Evolutionary conservation across 2,329 filamentous ascomycete genomes (phyloP), one percentile per base, ranked within the genome.

Genomic region (Fusarium cyanostomum): DNA sequence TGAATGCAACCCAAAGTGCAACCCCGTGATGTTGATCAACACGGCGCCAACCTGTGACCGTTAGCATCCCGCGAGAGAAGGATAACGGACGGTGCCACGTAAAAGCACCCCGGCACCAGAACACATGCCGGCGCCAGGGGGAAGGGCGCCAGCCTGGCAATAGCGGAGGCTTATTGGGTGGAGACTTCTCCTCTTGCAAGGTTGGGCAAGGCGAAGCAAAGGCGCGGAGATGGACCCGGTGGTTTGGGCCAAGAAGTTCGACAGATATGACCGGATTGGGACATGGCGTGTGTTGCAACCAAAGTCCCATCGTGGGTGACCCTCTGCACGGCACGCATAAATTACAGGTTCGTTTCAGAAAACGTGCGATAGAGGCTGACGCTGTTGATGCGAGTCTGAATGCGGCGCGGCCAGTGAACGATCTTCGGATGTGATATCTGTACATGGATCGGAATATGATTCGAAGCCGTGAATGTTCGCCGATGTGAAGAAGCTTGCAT

Each of bases 201-300:
- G 50, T 55, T 63, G 46, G 42, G 35, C 53, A 59, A 62, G 46
- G 53, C 56, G 44, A 64, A 66, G 52, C 43, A 45, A 27, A 38
- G 30, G 42, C 38, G 45, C 43, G 50, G 49, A 68, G 52, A 55
- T 45, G 48, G 52, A 57, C 49, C 53, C 51, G 51, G 50, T 44
- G 59, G 49, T 50, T 66, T 46, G 50, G 50, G 16, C 50, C 59
- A 52, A 45, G 35, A 16, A 31, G 42, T 56, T 69, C 67, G 67
- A 68, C 18, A 44, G 33, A 68, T 69, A 70, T 69, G 46, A 13
- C 67, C 55, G 16, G 6, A 56, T 69, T 53, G 43, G 67, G 67
- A 43, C 16, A 59, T 30, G 34, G 42, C 35, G 21, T 27, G 46
- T 37, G 21, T 39, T 21, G 39, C 24, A 56, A 64, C 62, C 61